Conservation (phyloP, 345 rosid genomes). For the Excoecaria agallocha region DNA sequence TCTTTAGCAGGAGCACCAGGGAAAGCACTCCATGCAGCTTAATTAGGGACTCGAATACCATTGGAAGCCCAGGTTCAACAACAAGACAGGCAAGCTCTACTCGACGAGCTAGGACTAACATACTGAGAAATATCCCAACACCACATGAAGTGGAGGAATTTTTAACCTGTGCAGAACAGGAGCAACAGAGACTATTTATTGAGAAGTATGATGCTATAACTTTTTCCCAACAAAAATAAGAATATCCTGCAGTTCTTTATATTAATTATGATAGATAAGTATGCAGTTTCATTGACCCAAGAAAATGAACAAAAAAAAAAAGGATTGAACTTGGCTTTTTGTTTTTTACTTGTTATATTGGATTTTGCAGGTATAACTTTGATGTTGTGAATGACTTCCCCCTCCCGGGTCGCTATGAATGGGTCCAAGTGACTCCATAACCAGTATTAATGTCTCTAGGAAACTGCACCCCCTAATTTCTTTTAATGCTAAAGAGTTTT, state of each 20-base stretch:
- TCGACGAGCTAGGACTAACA: constrained; percentile 26
- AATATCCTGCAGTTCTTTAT: background rate
- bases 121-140: constrained; percentile 39
- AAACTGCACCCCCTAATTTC: constrained; percentile 15
- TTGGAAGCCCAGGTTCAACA: constrained; percentile 48
- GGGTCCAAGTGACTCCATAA: constrained; percentile 63
- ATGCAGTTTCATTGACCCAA: background rate
- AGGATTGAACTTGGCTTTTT: background rate
- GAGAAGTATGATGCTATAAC: constrained; percentile 47
- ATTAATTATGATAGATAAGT: too few species aligned
- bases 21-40: constrained; percentile 54
- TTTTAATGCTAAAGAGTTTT: constrained; percentile 11
- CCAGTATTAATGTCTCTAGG: background rate
- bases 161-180: constrained; percentile 57
- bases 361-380: constrained; percentile 70
- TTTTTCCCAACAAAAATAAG: background rate
- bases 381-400: constrained; percentile 66
- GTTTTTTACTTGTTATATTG: background rate
- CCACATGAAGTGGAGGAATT: constrained; percentile 66
- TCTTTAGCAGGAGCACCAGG: constrained; percentile 46
- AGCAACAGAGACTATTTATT: constrained; percentile 46
- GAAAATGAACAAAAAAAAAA: background rate
- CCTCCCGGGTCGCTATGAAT: constrained; percentile 71
- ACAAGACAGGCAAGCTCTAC: constrained; percentile 35
- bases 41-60: constrained; percentile 34